phyloP scores from a whole-genome alignment of 192 early-diverging fungal species.

The Kickxella alabastrina region DNA sequence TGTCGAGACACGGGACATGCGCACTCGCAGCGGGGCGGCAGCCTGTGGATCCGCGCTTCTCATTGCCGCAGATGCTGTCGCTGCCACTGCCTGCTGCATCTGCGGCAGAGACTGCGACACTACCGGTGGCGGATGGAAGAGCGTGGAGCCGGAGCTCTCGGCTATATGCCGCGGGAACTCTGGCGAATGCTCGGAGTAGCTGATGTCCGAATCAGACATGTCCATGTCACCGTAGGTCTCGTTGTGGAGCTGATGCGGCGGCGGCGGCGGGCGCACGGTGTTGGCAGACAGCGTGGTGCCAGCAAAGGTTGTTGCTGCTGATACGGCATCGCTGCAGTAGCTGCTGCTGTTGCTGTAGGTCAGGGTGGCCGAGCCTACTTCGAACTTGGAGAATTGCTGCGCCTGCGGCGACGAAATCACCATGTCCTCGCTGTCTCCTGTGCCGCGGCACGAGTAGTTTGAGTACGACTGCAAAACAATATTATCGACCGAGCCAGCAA shows the following conservation, averaged over 20 bases:
- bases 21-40: conserved; percentile 18
- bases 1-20: conserved; percentile 2
- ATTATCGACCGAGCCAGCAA: conserved; percentile 11
- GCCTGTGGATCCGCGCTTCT: no score
- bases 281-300: conserved; percentile 9
- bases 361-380: conserved; percentile 36
- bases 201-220: conserved; percentile 29
- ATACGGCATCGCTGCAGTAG: conserved; percentile 4
- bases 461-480: conserved; percentile 17
- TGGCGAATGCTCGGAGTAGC: conserved; percentile 15
- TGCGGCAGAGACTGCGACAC: conserved; percentile 3
- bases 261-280: conserved; percentile 5
- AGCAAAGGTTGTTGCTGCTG: conserved; percentile 11
- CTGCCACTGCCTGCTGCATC: conserved; percentile 3
- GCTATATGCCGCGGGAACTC: conserved; percentile 24
- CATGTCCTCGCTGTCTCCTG: conserved; percentile 13
- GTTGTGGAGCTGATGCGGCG: neutral
- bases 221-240: conserved; percentile 1
- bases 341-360: conserved; percentile 7
- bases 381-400: conserved; percentile 16
- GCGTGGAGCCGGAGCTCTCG: conserved; percentile 25
- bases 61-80: conserved; percentile 36
- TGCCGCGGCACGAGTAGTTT: conserved; percentile 20
- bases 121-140: conserved; percentile 7
- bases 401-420: neutral